Evolutionary conservation across 768 basidiomycete genomes (phyloP), one percentile per base, ranked within the genome.

Genomic region (Russula lepida): DNA sequence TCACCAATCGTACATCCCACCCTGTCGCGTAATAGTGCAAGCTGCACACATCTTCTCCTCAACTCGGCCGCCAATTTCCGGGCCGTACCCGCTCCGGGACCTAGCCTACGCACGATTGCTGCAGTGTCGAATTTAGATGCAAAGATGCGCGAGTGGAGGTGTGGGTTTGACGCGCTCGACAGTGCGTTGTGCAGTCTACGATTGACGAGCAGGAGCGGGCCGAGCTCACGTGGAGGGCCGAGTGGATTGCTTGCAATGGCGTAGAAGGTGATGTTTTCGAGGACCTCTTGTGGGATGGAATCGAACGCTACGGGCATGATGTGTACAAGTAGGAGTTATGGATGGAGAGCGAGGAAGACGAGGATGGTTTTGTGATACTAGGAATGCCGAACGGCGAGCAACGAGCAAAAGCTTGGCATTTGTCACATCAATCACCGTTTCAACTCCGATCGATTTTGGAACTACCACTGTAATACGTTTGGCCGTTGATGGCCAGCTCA

Each of bases 191-290:
- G 67, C 60, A 83, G 73, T 41, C 69, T 73, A 54, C 75, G 79
- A 70, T 77, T 83, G 33, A 79, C 75, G 35, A 72, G 64, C 17
- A 88, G 76, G 23, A 92, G 73, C 12, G 84, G 74, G n/a, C 79
- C 56, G 32, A 92, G 73, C 35, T 75, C 75, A 1, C 80, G 74
- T 17, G 86, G 87, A 8, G 88, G 86, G 19, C 88, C 86, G 44
- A 84, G 74, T 53, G 79, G 73, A 32, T 48, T 43, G 60, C 58
- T 65, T 5, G 78, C 68, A 8, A 79, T 83, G 43, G 82, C 73
- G 66, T 83, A 84, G 69, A 80, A 84, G 1, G 88, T 88, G 66
- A 95, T 84, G 54, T 84, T 83, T 69, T 92, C 86, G 48, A 94
- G 78, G 41, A 93, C 78, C 72, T 93, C 92, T 62, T 81, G 81